Evolutionary conservation across 345 rosid genomes (phyloP), one percentile per base, ranked within the genome.

Genomic region (Xanthoceras sorbifolium): DNA sequence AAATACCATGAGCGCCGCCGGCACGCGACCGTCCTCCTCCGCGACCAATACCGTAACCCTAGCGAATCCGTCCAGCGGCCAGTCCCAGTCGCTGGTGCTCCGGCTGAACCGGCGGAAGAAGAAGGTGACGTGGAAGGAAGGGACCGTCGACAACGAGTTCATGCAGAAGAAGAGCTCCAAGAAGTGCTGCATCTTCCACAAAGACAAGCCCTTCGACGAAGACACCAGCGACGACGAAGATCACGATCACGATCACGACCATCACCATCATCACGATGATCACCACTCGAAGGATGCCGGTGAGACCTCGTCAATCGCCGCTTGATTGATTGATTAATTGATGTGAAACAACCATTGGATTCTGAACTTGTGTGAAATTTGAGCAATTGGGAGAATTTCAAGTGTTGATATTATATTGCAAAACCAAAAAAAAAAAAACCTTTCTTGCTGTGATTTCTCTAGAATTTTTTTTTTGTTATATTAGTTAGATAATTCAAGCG

Each of bases 111-210:
- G 92, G 26, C 88, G 81, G 84, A 93, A 89, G 90, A 95, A 93
- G 94, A 91, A 86, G 84, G 98, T 96, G 57, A 76, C 97, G 2
- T 96, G 99, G 99, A 94, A 92, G 84, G 90, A 89, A 18, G 99
- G 97, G 72, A 96, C 98, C 50, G 93, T 96, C 0, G 98, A 96
- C 82, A 96, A 96, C 79, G 99, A 96, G 82, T 89, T 92, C 71
- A 86, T 96, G 99, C 92, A 92, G 83, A 96, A 87, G 92, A 96
- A 92, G 80, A 92, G 97, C 82, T 93, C 99, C 46, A 96, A 96
- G 91, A 94, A 90, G 79, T 96, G 99, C 82, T 96, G 99, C 81
- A 88, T 96, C 85, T 96, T 90, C 86, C 99, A 96, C 86, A 94
- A 96, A 78, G 82, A 96, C 69, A 96, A 94, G 83, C 83, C 97